Evolutionary conservation across 2,329 filamentous ascomycete genomes (phyloP), one percentile per base, ranked within the genome.

Genomic region (Aspergillus jensenii): DNA sequence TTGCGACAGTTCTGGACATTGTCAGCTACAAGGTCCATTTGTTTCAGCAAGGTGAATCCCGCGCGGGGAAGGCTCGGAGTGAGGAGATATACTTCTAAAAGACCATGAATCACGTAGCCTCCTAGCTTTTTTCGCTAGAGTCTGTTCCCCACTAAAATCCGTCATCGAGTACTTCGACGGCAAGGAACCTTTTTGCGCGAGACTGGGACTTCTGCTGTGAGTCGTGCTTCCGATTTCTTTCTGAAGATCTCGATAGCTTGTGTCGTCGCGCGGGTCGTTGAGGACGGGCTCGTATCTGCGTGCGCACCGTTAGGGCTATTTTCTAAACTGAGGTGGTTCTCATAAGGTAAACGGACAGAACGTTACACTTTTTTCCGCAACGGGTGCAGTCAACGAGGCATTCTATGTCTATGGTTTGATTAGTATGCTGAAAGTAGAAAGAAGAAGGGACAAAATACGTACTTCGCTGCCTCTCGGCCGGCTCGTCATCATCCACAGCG

Each of bases 41-140:
- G 9, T 11, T 11, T 11, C 27, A 31, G 9, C 27, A 31, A 11
- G 27, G 3, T 9, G 11, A 31, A 11, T 4, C 9, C 27, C 9
- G 27, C 27, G 9, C 9, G 9, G 25, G 33, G 3, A 37, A 12
- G 14, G 27, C 9, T 31, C 4, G 7, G 35, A 37, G 35, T n/a
- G 5, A 40, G n/a, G 31, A 19, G 33, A 19, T 62, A 19, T 62
- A 71, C 69, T 71, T 52, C 65, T 64, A 8, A 64, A 56, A 3
- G 67, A 67, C 66, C 64, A 71, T 6, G 66, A 66, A 58, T 70
- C 65, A n/a, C 69, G 61, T 15, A 71, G 17, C 44, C 62, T 67
- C 35, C 60, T 62, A 6, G 67, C 66, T 43, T 54, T 69, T 46
- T 58, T 64, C 8, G 59, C 59, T 5, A 68, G 48, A 0, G 62